Evolutionary conservation across 2,329 filamentous ascomycete species (phyloP).

Genomic region (Orbilia oligospora): DNA sequence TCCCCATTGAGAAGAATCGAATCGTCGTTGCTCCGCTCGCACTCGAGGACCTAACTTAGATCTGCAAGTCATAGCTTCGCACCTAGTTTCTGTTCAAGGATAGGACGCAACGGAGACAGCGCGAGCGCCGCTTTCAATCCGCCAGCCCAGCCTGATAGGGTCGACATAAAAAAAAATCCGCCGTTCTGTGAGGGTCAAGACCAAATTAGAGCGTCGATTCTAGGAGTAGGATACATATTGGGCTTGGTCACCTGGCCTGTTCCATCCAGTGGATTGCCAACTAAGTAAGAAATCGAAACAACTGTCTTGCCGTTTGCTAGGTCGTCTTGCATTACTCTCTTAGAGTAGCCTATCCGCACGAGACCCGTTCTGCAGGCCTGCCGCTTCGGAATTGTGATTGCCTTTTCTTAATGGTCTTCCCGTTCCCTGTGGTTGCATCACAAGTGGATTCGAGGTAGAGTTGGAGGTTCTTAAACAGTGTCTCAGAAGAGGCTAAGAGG

Average conservation of each 20-base stretch:
- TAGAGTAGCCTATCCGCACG: conserved; percentile 35
- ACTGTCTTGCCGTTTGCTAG: conserved; percentile 24
- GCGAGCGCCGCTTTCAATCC: conserved; percentile 18
- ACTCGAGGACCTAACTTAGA: conserved; percentile 28
- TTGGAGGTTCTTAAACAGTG: conserved; percentile 32
- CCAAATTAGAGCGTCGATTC: conserved; percentile 20
- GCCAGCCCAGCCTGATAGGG: conserved; percentile 26
- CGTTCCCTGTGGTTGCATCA: conserved; percentile 23
- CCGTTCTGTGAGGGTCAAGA: conserved; percentile 38
- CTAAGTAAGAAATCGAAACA: conserved; percentile 34
- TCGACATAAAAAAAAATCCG: conserved; percentile 38
- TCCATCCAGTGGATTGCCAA: conserved; percentile 19
- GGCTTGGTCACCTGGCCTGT: conserved; percentile 42
- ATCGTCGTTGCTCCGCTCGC: conserved; percentile 34
- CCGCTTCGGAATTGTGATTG: conserved; percentile 31
- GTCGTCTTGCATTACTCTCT: conserved; percentile 32
- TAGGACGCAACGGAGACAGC: conserved; percentile 6
- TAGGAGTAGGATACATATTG: conserved; percentile 44
- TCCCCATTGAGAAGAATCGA: conserved; percentile 33
- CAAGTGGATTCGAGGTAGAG: conserved; percentile 11
- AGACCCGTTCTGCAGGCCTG: conserved; percentile 32
- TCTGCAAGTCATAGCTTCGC: conserved; percentile 36
- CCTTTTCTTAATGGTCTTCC: conserved; percentile 38
- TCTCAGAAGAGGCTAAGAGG: conserved; percentile 13
- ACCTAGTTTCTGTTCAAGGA: conserved; percentile 5